Evolutionary conservation across 169 alveolate genomes (phyloP), one percentile per base, ranked within the genome.

Genomic region (Eimeria tenella): DNA sequence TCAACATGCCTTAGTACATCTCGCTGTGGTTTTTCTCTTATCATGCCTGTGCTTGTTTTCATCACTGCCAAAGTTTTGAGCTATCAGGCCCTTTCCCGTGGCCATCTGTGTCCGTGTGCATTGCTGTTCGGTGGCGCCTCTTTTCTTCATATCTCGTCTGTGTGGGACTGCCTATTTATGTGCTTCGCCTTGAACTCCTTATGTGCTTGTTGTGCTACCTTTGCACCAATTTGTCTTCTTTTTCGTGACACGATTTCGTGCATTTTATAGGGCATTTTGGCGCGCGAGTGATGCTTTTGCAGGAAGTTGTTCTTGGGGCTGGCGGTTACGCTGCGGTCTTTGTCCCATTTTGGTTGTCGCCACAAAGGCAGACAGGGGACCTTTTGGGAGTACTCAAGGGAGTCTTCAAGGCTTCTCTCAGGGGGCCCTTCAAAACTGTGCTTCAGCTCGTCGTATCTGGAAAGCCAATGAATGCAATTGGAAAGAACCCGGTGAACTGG

Each of bases 321-420:
- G 77, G 77, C 77, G 77, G n/a, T 23, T 68, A 8, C 77, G 77
- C 77, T 68, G 77, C 31, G 77, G 77, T n/a, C 77, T 68, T n/a
- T 68, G 77, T 23, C 77, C 77, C 31, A 8, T 68, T 10, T 23
- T 68, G 49, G 31, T n/a, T 68, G 77, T 68, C 49, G 77, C 77
- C n/a, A 68, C 77, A 10, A 68, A 68, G 77, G 77, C 77, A 68
- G 77, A 68, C 77, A 68, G 31, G 31, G 77, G 77, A 0, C 9
- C n/a, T 68, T n/a, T 17, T 15, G 77, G n/a, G n/a, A 17, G 13
- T 23, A 17, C 77, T 17, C 68, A 58, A 58, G 19, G 19, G 19
- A 31, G 42, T 31, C 11, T 58, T 58, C 11, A 31, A 31, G 42
- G 42, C 42, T 31, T 31, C 42, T 31, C 42, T 31, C 42, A 31